Evolutionary conservation across 208 protist species (phyloP), one percentile per base, ranked within the genome.

Genomic region (Kentomonas sorsogonicus): DNA sequence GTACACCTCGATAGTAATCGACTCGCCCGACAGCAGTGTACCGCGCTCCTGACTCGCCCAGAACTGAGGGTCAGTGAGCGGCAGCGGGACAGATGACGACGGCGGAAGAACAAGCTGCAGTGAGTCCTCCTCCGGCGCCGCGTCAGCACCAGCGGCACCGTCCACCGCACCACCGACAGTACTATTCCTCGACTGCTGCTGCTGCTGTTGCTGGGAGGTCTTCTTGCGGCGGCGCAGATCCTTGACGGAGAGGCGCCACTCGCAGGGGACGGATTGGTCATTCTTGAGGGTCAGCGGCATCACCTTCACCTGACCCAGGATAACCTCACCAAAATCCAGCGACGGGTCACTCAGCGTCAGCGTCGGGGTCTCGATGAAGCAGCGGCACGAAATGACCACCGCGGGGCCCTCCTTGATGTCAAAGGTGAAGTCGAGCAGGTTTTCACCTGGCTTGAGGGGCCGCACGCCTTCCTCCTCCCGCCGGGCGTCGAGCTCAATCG

Each of bases 321-420:
- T 58, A n/a, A 97, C 74, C 13, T 63, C 53, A 7, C 91, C 94
- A 79, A 98, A 98, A 69, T 94, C 74, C 20, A 98, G 29, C 22
- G 48, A 27, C n/a, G 62, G 74, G 25, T 73, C 69, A 25, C 68
- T 79, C 1, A 97, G 26, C 13, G 53, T 48, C 40, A 98, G 56
- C 11, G 79, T 63, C 33, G 96, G 96, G 30, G 93, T 88, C 10
- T 86, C 95, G 20, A 98, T 79, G 60, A 91, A 96, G 60, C 91
- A 96, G 61, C 61, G 66, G n/a, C 93, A 73, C 48, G 88, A 63
- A 9, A 98, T 31, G 22, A 91, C 61, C 27, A 97, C 66, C 11
- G 71, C 69, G 11, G 94, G 89, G 9, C 95, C 95, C 23, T 79
- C 81, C 45, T 80, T 74, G 23, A 97, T 70, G 63, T 94, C 81